A percentile compares a stretch with the other conserved stretches of the same genome.
Evolutionary conservation across 768 basidiomycete species (phyloP).

Genomic region (Lentinula boryana): DNA sequence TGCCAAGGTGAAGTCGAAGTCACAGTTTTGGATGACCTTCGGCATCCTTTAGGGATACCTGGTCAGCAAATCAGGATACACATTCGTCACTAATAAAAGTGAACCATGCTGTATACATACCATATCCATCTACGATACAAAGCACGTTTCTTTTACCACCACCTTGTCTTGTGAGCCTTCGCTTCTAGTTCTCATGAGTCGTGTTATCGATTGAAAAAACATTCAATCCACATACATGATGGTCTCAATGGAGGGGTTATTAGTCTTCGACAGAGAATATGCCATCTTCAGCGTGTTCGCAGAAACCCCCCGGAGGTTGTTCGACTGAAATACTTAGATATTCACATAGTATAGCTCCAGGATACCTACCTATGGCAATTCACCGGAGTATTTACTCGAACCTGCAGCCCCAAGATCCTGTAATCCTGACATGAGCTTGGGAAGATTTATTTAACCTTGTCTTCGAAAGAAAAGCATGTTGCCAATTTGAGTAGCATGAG

Average conservation of each 20-base stretch:
- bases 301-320: not conserved
- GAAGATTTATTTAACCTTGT: not conserved
- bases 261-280: not conserved
- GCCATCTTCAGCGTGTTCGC: not conserved
- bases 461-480: not conserved
- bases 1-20: conserved; percentile 3
- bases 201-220: not conserved
- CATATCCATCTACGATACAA: not conserved
- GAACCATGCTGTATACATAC: not conserved
- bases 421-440: not conserved
- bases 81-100: not conserved
- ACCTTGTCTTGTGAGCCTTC: no score
- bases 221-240: not conserved
- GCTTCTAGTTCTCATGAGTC: no score
- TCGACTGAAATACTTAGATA: not conserved
- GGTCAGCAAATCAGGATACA: conserved; percentile 2
- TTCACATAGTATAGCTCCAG: not conserved
- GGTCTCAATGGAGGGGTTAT: not conserved
- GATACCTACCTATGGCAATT: not conserved
- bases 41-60: not conserved
- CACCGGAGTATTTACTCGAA: not conserved
- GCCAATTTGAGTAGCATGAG: not conserved
- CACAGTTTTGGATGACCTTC: not conserved
- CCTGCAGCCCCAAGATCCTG: not conserved
- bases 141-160: not conserved